Base-by-base conservation (phyloP, 2,329 filamentous ascomycete species). In the Didymosphaeria variabile region DNA sequence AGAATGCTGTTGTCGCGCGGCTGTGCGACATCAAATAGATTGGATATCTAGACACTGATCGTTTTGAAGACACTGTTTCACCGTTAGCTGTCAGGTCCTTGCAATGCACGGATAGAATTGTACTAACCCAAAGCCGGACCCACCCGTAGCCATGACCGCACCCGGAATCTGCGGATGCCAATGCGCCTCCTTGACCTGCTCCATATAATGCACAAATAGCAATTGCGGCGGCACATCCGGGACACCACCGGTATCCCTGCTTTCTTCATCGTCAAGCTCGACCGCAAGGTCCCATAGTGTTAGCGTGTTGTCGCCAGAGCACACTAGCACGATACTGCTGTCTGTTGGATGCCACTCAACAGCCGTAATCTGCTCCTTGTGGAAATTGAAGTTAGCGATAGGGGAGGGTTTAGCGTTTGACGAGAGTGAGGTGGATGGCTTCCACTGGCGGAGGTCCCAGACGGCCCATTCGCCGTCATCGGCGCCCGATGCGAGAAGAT, bases 291-390 rank as follows among this genome's bases (percentile, higher is more conserved):
- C 95, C 95, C 95, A 98, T 34, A 98, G 82, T 1, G 95, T 97
- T 34, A 98, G 88, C 0, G 94, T 98, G 81, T 94, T 94, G 79
- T 99, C 95, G 47, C 90, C 95, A 0, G 93, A 92, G 23, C 92
- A 94, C 45, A 98, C 93, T 2, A 93, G 91, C 17, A 99, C 88
- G 72, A 98, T 96, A 77, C 91, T 96, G 83, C 99, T 94, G 74
- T 99, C 95, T 1, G 92, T 94, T 2, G 95, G 94, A 79, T 98
- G 94, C 94, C 95, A 99, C 82, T 98, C 94, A 42, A 99, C 87
- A 69, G 91, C 93, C 7, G 95, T 99, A 72, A 99, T 93, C 71
- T 97, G 95, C 79, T 97, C 93, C 79, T 93, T 94, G 85, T 99
- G 94, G 84, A 97, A 98, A 73, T 89, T 86, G 81, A 98, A 99